A percentile compares a stretch with the other conserved stretches of the same genome.
phyloP scores from a whole-genome alignment of 345 rosid species.

The Acer saccharum region DNA sequence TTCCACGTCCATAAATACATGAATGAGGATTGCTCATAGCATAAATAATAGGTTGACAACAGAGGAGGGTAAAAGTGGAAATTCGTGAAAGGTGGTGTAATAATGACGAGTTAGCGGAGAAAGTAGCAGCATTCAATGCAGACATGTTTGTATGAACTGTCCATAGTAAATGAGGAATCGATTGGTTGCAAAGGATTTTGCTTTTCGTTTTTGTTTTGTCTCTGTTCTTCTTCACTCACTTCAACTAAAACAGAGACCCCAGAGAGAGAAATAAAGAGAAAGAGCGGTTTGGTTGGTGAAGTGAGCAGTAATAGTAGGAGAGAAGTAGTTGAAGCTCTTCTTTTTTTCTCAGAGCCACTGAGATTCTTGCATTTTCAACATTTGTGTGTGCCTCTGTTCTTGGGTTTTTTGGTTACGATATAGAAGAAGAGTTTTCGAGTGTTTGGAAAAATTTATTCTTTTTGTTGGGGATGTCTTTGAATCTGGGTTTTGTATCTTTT shows the following conservation, averaged over 20 bases:
- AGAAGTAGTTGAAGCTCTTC: constrained; percentile 18
- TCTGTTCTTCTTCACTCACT: not conserved
- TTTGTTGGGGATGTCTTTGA: constrained; percentile 20
- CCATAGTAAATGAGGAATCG: constrained; percentile 32
- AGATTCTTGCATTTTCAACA: not conserved
- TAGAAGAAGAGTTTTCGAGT: not conserved
- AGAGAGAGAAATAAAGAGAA: not conserved
- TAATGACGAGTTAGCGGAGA: constrained; percentile 26
- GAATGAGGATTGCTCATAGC: not conserved
- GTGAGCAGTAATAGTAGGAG: not conserved
- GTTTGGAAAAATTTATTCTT: not conserved
- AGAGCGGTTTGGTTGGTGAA: constrained; percentile 25
- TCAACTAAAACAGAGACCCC: not conserved
- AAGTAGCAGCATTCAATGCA: constrained; percentile 47
- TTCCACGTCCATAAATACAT: not conserved
- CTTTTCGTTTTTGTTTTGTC: constrained; percentile 14
- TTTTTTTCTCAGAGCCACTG: not conserved
- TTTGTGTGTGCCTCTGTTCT: not conserved
- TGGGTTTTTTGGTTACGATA: not conserved
- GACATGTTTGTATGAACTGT: constrained; percentile 36
- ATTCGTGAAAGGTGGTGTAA: constrained; percentile 6
- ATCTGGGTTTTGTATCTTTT: constrained; percentile 43
- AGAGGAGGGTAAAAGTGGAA: constrained; percentile 28
- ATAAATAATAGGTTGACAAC: not conserved
- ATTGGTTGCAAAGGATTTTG: constrained; percentile 12